Evolutionary conservation across 176 grass and related monocot species (phyloP).

Genomic region (Hordeum vulgare): MorexV3_pseudomolecules_assembly NC_058522.1:344441453-344441952

Average conservation of each 20-base stretch:
- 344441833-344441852: background rate
- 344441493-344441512: background rate
- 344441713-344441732: background rate
- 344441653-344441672: background rate
- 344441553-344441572: background rate
- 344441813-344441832: background rate
- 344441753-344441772: background rate
- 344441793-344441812: background rate
- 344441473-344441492: background rate
- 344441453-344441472: no score
- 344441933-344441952: constrained; percentile 67
- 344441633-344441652: background rate
- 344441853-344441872: background rate
- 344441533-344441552: background rate
- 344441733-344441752: background rate
- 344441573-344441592: no score
- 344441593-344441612: no score
- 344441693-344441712: background rate
- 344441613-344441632: background rate
- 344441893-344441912: constrained; percentile 71
- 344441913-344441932: constrained; percentile 79
- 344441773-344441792: background rate
- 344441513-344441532: background rate
- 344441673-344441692: background rate
- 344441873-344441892: constrained; percentile 35